Base-by-base conservation (phyloP, 352 stramenopile genomes). In the Labyrinthula sp. region DNA sequence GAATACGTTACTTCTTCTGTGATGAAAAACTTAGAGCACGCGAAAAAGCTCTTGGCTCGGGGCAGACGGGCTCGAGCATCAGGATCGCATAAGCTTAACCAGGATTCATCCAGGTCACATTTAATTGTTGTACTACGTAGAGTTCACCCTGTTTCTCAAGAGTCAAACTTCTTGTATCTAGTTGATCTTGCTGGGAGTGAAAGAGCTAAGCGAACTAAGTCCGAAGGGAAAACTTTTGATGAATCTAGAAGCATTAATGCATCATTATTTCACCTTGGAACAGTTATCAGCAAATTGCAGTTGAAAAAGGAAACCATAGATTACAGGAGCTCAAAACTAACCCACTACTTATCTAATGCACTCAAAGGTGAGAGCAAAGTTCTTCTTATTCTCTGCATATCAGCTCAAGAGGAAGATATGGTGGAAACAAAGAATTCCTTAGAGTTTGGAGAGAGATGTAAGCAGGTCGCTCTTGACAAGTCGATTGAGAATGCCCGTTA, bases 301-400 rank as follows among this genome's bases (percentile, higher is more conserved):
- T n/a, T n/a, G n/a, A n/a, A n/a, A n/a, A n/a, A n/a, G n/a, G n/a
- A n/a, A n/a, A n/a, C n/a, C n/a, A n/a, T n/a, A n/a, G n/a, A n/a
- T n/a, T n/a, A n/a, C n/a, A n/a, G 84, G 14, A 86, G 95, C 62
- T 92, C 75, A 5, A 95, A 94, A 59, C 71, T 94, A 10, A 79
- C 67, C 5, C 72, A 58, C 30, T 50, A 79, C 15, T 56, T 78
- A 1, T 63, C 73, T 37, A 64, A 73, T 30, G 66, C 63, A 5
- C 60, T 77, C 1, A 48, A 40, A 14, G 60, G 58, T 2, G 48
- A 57, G 37, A 55, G 49, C 26, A 73, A 73, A 60, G 61, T 65
- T 0, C 23, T 72, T 14, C 68, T 65, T 47, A 62, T 69, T 27
- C 59, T 68, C 26, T 85, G 87, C 54, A 62, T 86, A 34, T 79